Conservation (phyloP, 2,329 filamentous ascomycete genomes). For the Neospermospora avenae region DNA sequence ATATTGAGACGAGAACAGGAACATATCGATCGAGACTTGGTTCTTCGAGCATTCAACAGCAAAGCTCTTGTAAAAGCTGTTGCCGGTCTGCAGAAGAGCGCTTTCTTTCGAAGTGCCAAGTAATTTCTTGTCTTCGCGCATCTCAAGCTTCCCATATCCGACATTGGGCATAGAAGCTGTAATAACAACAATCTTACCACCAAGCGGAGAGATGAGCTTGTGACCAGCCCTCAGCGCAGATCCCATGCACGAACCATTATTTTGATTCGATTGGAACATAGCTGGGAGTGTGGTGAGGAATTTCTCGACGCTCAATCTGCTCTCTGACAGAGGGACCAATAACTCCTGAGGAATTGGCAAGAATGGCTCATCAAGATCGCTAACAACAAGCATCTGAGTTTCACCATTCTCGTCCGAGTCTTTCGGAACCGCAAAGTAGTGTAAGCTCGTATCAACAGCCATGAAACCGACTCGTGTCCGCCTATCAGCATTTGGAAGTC, state of each 20-base stretch:
- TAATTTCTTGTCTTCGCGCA: constrained; percentile 94
- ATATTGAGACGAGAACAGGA: constrained; percentile 92
- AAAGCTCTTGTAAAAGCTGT: constrained; percentile 98
- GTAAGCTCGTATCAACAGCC: constrained; percentile 88
- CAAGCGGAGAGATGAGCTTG: constrained; percentile 90
- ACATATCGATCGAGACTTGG: constrained; percentile 98
- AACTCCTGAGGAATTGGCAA: constrained; percentile 90
- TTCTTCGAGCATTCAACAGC: constrained; percentile 98
- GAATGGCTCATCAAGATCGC: constrained; percentile 94
- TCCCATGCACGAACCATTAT: constrained; percentile 87
- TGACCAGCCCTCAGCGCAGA: constrained; percentile 89
- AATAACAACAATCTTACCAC: constrained; percentile 91
- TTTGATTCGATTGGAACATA: constrained; percentile 97
- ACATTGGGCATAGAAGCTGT: constrained; percentile 87
- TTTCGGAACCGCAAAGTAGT: constrained; percentile 93
- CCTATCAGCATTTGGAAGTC: constrained; percentile 97
- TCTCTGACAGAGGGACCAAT: constrained; percentile 83
- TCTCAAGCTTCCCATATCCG: constrained; percentile 84
- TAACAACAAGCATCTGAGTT: constrained; percentile 88
- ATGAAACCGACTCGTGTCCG: constrained; percentile 92
- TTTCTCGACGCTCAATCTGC: constrained; percentile 83
- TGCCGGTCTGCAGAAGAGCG: constrained; percentile 81
- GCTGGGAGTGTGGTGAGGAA: constrained; percentile 88
- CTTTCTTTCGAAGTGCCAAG: constrained; percentile 92
- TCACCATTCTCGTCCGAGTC: constrained; percentile 83